Evolutionary conservation across 2,329 filamentous ascomycete species (phyloP), one percentile per base, ranked within the genome.

Genomic region (Curvularia eragrostidis): DNA sequence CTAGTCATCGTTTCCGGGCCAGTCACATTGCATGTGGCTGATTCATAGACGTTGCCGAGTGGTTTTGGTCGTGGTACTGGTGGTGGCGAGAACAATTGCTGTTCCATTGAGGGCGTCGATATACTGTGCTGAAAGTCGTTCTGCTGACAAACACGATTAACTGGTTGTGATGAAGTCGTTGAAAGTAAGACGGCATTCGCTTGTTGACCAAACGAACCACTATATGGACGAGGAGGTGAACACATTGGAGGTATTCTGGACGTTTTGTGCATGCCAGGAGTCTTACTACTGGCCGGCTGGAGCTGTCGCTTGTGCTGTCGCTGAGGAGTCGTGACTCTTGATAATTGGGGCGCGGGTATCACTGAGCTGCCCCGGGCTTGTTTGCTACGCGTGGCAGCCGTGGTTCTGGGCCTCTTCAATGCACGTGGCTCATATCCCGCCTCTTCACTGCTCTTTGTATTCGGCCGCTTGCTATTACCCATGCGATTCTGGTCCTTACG

Each of bases 381-480:
- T 44, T 56, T 56, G 5, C 24, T 48, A 4, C 54, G 52, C 15
- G 52, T 48, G 36, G 39, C 7, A 32, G 39, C 42, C 10, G 26
- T 34, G n/a, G 28, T 46, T 19, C 57, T 65, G 12, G 60, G 34
- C 28, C 36, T 44, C 24, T 68, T 69, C 8, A 48, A 32, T 2
- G 62, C 42, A 21, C 58, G 54, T 1, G 50, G 38, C 13, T 44
- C 50, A 8, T 47, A 28, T 2, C 48, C 54, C 9, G 54, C 5
- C 5, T 62, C 60, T 10, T 51, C 38, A 4, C 21, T 54, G 24
- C 65, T 62, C 23, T 64, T 73, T 0, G 59, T 47, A 26, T 66
- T 65, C 6, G 68, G 70, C 50, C 73, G 66, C 54, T 76, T 76
- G 54, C 72, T 73, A 43, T 76, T 76, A 0, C 73, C 73, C 3